A percentile compares a stretch with the other conserved stretches of the same genome.
Evolutionary conservation across 148 eudicot genomes (phyloP).

Genomic region (Rhododendron kiyosumense): DNA sequence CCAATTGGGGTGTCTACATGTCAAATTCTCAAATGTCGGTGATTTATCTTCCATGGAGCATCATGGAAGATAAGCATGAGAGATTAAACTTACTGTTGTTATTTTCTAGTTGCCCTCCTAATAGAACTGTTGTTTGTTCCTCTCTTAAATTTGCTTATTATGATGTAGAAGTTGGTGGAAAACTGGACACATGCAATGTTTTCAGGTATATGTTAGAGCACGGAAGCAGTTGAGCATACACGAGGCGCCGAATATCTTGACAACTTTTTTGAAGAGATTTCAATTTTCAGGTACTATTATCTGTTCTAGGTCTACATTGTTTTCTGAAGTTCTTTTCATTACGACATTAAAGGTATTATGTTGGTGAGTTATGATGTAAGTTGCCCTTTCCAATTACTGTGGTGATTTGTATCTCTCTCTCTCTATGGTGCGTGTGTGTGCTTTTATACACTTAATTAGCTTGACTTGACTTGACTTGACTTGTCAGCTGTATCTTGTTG

Average conservation of each 20-base stretch:
- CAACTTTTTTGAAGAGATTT: constrained; percentile 93
- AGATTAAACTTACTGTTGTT: too few species aligned
- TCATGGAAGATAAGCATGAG: too few species aligned
- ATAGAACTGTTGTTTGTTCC: background rate
- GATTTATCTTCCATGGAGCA: too few species aligned
- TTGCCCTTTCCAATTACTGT: too few species aligned
- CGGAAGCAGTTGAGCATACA: constrained; percentile 80
- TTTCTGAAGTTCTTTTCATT: background rate
- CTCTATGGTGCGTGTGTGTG: too few species aligned
- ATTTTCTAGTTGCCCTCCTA: too few species aligned
- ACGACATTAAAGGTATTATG: background rate
- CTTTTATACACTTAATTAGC: too few species aligned
- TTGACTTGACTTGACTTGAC: too few species aligned
- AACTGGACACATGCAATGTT: constrained; percentile 26
- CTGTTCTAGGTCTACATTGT: background rate
- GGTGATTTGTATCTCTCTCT: too few species aligned
- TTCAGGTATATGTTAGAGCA: constrained; percentile 79
- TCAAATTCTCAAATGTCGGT: too few species aligned
- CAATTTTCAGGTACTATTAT: constrained; percentile 37
- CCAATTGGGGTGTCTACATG: too few species aligned
- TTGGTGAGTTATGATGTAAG: background rate
- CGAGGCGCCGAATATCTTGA: constrained; percentile 89
- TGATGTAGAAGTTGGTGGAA: constrained; percentile 32
- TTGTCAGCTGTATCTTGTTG: too few species aligned
- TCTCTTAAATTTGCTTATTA: background rate